These are phyloP conservation scores for Fraxinus platypoda DNA, from an alignment of 305 asterid species.

Conservation along the genomic window DNA sequence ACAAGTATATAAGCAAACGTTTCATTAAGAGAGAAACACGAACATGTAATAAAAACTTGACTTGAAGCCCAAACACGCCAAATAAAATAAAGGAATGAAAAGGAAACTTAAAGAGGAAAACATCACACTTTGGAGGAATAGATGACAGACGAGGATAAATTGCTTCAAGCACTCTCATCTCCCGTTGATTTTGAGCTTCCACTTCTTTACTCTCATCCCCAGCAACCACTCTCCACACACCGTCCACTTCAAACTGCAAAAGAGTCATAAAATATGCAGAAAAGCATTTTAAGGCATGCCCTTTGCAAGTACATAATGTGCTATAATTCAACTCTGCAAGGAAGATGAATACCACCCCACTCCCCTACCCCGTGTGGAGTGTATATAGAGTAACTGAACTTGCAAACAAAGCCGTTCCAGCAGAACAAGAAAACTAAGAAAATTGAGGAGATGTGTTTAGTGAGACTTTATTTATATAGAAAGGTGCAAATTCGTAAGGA, in stretches of 20 bases:
- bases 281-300: not conserved
- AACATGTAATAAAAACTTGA: not conserved
- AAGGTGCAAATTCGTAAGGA: not conserved
- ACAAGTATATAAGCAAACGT: conserved; percentile 1
- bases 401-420: not conserved
- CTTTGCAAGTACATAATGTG: not conserved
- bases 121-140: conserved; percentile 65
- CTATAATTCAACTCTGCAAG: not conserved
- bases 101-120: not conserved
- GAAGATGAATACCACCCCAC: not conserved
- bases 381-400: not conserved
- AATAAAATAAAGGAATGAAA: not conserved
- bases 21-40: not conserved
- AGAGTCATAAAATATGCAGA: conserved; percentile 7
- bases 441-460: not conserved
- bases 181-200: conserved; percentile 43
- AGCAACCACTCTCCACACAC: conserved; percentile 56
- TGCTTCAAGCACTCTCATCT: conserved; percentile 61
- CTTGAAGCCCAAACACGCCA: not conserved
- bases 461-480: not conserved
- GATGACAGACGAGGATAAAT: conserved; percentile 68
- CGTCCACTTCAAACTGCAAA: conserved; percentile 45
- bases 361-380: not conserved
- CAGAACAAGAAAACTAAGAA: not conserved
- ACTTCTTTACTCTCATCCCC: conserved; percentile 73